A percentile compares a stretch with the other conserved stretches of the same genome.
phyloP scores from a whole-genome alignment of 140 eudicot genomes.

The Ambrosia hybrid region DNA sequence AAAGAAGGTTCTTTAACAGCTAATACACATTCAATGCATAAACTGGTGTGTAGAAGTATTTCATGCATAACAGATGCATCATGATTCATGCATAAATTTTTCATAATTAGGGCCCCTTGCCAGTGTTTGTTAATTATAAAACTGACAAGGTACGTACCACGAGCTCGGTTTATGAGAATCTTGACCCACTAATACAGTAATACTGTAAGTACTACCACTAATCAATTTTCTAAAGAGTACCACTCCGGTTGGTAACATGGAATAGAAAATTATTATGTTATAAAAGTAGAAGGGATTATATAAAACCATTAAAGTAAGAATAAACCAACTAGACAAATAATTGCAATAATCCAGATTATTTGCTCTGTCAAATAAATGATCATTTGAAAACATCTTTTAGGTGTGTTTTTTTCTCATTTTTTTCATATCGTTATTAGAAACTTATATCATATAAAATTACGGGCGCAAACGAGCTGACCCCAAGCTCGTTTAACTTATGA shows the following conservation, averaged over 20 bases:
- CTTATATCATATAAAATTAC: no score
- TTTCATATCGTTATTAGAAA: no score
- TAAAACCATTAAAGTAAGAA: conserved; percentile 1
- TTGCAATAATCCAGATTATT: conserved; percentile 29
- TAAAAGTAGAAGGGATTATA: background rate
- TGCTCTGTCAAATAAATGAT: conserved; percentile 25
- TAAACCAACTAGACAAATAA: conserved; percentile 24
- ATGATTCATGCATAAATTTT: background rate
- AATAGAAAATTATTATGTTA: no score
- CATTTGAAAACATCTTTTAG: background rate
- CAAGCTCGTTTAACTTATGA: background rate
- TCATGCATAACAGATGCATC: conserved; percentile 17
- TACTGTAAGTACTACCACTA: background rate
- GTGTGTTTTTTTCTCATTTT: no score
- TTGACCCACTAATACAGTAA: conserved; percentile 5
- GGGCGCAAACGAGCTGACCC: no score
- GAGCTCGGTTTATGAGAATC: conserved; percentile 2
- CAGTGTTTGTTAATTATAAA: conserved; percentile 10
- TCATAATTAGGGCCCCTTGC: conserved; percentile 19
- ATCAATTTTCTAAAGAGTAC: background rate
- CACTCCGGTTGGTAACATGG: no score
- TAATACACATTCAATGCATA: conserved; percentile 9
- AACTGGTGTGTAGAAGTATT: conserved; percentile 14
- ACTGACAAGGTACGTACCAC: conserved; percentile 12
- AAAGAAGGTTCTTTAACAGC: background rate